These are phyloP conservation scores for Cyanidioschyzon merolae DNA, from an alignment of 23 red algal genomes.

Conservation along the genomic window DNA sequence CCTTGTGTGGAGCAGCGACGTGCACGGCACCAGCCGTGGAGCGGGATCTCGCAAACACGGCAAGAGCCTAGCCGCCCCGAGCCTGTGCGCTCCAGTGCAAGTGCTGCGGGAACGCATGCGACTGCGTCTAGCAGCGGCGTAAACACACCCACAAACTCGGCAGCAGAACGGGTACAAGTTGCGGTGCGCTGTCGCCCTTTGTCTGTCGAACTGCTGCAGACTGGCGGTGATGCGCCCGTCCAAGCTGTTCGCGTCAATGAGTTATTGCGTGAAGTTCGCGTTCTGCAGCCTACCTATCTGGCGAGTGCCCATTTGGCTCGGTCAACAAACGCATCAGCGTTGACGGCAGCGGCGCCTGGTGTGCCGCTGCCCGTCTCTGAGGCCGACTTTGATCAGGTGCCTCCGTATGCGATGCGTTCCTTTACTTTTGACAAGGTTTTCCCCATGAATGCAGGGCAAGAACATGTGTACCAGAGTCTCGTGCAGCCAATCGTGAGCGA, in stretches of 20 bases:
- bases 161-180: slow-evolving; percentile 2
- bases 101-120: too few species aligned
- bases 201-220: background rate
- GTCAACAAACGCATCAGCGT: background rate
- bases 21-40: too few species aligned
- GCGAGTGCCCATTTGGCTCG: background rate
- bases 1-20: too few species aligned
- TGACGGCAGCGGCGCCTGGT: background rate
- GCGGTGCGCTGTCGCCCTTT: slow-evolving; percentile 16
- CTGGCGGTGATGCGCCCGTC: background rate
- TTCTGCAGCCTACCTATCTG: background rate
- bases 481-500: slow-evolving; percentile 91
- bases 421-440: slow-evolving; percentile 83
- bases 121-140: too few species aligned
- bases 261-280: slow-evolving; percentile 1
- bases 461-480: slow-evolving; percentile 59
- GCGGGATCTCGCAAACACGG: too few species aligned
- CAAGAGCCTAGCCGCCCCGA: too few species aligned
- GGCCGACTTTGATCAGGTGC: background rate
- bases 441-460: slow-evolving; percentile 56
- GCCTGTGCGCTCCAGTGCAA: too few species aligned
- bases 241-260: background rate
- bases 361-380: background rate
- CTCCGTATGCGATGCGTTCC: background rate
- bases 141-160: background rate